Conservation (phyloP, 495 filamentous ascomycete genomes). For the Cairneyella variabilis region DNA sequence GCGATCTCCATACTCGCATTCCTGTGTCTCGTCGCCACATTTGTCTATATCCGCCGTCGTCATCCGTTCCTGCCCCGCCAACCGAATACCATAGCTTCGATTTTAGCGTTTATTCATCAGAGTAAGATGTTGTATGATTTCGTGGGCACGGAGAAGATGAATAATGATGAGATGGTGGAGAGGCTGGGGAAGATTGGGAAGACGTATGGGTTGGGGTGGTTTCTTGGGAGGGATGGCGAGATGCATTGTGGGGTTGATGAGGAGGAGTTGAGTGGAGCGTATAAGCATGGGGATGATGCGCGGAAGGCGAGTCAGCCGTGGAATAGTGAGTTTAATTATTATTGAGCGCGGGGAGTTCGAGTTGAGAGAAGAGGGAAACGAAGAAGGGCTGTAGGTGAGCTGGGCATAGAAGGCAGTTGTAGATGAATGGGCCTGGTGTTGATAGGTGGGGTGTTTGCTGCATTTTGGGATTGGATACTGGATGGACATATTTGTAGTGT, state of each 20-base stretch:
- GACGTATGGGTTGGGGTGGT: conserved; percentile 72
- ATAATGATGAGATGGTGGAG: conserved; percentile 50
- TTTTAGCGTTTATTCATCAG: conserved; percentile 71
- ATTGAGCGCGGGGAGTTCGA: not conserved
- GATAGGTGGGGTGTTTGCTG: too few relatives aligned
- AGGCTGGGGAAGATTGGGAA: conserved; percentile 51
- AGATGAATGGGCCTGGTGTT: too few relatives aligned
- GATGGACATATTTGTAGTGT: too few relatives aligned
- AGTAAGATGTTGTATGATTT: conserved; percentile 71
- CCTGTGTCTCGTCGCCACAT: conserved; percentile 44
- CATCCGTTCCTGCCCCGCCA: conserved; percentile 66
- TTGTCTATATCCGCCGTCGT: conserved; percentile 52
- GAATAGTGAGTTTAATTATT: conserved; percentile 21
- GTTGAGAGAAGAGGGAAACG: too few relatives aligned
- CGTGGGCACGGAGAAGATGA: conserved; percentile 58
- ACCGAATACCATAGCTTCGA: conserved; percentile 66
- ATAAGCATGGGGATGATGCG: conserved; percentile 50
- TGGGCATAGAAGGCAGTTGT: too few relatives aligned
- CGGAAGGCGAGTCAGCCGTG: conserved; percentile 24
- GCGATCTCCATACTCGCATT: conserved; percentile 55
- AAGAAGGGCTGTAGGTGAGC: too few relatives aligned
- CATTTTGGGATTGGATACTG: too few relatives aligned
- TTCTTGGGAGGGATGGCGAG: conserved; percentile 59
- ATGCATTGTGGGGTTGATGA: conserved; percentile 67
- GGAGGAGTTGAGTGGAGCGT: conserved; percentile 58